These are phyloP conservation scores for Clarireedia homoeocarpa DNA, from an alignment of 2,329 filamentous ascomycete genomes.

Conservation along the genomic window DNA sequence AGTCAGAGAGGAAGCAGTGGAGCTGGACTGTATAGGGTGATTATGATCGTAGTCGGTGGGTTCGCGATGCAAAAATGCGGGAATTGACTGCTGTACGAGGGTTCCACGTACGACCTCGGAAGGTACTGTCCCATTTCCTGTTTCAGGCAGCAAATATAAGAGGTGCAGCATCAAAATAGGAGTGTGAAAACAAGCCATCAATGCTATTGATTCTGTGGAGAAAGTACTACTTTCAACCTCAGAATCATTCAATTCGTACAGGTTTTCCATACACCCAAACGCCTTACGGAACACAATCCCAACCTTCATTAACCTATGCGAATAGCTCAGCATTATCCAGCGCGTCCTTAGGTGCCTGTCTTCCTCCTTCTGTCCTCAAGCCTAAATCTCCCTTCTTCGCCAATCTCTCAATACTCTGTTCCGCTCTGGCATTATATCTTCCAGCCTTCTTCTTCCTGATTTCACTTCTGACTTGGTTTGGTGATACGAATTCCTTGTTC, in stretches of 20 bases:
- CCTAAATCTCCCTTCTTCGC: conserved; percentile 72
- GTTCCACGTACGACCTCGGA: too few relatives aligned
- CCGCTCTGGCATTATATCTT: conserved; percentile 68
- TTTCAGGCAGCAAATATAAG: too few relatives aligned
- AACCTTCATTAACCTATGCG: conserved; percentile 39
- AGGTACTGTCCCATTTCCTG: too few relatives aligned
- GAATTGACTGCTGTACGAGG: too few relatives aligned
- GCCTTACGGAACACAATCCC: conserved; percentile 3
- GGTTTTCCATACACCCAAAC: conserved; percentile 8
- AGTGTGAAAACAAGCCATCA: not conserved
- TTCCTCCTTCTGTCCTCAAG: conserved; percentile 58
- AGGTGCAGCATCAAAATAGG: too few relatives aligned
- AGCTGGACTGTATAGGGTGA: too few relatives aligned
- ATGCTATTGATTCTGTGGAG: not conserved
- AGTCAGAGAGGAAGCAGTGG: too few relatives aligned
- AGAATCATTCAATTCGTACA: not conserved
- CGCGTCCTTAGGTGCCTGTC: conserved; percentile 54
- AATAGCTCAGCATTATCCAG: conserved; percentile 74
- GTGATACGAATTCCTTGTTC: conserved; percentile 94
- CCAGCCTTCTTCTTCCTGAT: conserved; percentile 67
- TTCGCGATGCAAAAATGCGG: too few relatives aligned
- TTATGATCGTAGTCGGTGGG: too few relatives aligned
- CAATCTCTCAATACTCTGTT: conserved; percentile 63
- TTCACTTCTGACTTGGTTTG: conserved; percentile 87
- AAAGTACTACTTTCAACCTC: not conserved